Base-by-base conservation (phyloP, 768 basidiomycete species). In the Tulasnella sp. region DNA sequence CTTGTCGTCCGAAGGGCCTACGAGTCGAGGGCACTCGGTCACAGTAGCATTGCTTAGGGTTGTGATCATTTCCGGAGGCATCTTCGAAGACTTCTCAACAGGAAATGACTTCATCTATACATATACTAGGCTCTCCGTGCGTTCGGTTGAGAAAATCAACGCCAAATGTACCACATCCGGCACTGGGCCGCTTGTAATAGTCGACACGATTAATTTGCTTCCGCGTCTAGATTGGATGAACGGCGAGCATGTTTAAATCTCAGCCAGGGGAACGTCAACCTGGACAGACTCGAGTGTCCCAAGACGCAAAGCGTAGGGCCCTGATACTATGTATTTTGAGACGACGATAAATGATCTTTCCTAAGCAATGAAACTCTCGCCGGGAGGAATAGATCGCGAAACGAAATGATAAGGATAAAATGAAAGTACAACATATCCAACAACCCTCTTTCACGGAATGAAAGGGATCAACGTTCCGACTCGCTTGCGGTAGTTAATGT, bases 381-480 rank as follows among this genome's bases (percentile, higher is more conserved):
- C 19, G 49, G n/a, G 49, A 49, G 19, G 22, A n/a, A n/a, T 7
- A 64, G 31, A 64, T 29, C 31, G 29, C 0, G 31, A 14, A 34
- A 64, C 22, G 58, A 64, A 15, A 64, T 31, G 2, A 64, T 64
- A 64, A 64, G 25, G 58, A 64, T 64, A 64, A 34, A 64, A 31
- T 64, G 25, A 64, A 64, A 15, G 17, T 25, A 14, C 58, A 64
- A 34, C 25, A 34, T 12, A n/a, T 8, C 19, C 11, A 49, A 71
- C 17, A 39, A 15, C 58, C 17, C 2, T 58, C 29, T 34, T 64
- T 58, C 54, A 96, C 9, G 89, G 89, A 78, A 96, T 88, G 80
- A 95, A 92, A 2, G 97, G 96, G 29, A 99, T 94, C 82, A 87
- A 88, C 0, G 94, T 94, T n/a, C 93, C 90, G 19, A 97, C 95